Base-by-base conservation (phyloP, 129 eudicot genomes). In the Centrapalus pauciflorus region DNA sequence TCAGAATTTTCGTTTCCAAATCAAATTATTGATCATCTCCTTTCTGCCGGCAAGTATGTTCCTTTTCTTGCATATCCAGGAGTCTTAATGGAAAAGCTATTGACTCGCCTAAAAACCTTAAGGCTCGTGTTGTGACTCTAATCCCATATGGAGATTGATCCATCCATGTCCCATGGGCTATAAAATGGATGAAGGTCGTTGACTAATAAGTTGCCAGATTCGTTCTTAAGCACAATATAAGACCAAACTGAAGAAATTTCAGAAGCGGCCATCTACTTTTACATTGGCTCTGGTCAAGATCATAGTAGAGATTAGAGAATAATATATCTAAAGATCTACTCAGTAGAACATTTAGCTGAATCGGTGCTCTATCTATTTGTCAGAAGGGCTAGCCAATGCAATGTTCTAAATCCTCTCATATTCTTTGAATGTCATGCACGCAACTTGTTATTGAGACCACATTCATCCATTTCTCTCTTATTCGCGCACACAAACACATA, bases 391-490 rank as follows among this genome's bases (percentile, higher is more conserved):
- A 12, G 25, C 9, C 7, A 57, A 27, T 4, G 40, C 7, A 9
- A 26, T 20, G 14, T n/a, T n/a, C n/a, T 28, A 12, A 55, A 55
- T 30, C 2, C 55, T 1, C 26, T 59, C 65, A 59, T 16, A 32
- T 6, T 59, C 29, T 32, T 32, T 2, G 7, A 26, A 30, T 32
- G 46, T 2, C n/a, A 32, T 17, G 16, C 25, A 6, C 40, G 17
- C 17, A 17, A 59, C 27, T 17, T 62, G 68, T n/a, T 37, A 11
- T 61, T 61, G 21, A 34, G 51, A 61, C 34, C 52, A 37, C 50
- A 17, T 58, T 12, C 7, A 58, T 58, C 43, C 7, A 27, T 32
- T 7, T 17, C 54, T 46, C 10, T 46, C 54, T n/a, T 4, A n/a
- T 46, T 14, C 54, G 13, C 40, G 13, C 63, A 29, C 17, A 8